These are phyloP conservation scores for Teunomyces kruisii DNA, from an alignment of 805 yeast species.

Conservation along the genomic window DNA sequence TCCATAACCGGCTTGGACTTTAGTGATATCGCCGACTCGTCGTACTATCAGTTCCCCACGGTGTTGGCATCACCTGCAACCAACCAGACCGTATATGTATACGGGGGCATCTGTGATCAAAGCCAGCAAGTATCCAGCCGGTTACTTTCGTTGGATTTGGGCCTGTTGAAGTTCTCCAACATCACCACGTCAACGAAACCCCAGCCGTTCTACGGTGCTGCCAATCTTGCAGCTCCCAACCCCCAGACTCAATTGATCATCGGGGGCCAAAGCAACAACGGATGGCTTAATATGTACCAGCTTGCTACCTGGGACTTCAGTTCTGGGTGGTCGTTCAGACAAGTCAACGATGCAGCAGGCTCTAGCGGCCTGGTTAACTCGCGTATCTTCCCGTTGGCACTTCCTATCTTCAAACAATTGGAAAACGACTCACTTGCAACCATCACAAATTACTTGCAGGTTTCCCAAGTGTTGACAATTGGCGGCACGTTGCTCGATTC, in stretches of 20 bases:
- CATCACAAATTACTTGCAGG: slow-evolving; percentile 31
- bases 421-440: slow-evolving; percentile 22
- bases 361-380: slow-evolving; percentile 42
- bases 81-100: slow-evolving; percentile 46
- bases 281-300: slow-evolving; percentile 75
- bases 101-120: slow-evolving; percentile 47
- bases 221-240: slow-evolving; percentile 42
- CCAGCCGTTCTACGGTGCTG: slow-evolving; percentile 54
- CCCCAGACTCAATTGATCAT: slow-evolving; percentile 52
- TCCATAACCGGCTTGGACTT: slow-evolving; percentile 16
- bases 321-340: slow-evolving; percentile 63
- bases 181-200: slow-evolving; percentile 54
- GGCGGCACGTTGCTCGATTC: slow-evolving; percentile 56
- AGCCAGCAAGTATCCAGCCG: slow-evolving; percentile 36
- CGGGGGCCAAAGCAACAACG: slow-evolving; percentile 63
- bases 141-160: slow-evolving; percentile 45
- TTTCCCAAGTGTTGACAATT: slow-evolving; percentile 48
- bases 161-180: slow-evolving; percentile 29
- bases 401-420: slow-evolving; percentile 50
- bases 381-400: slow-evolving; percentile 49
- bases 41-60: slow-evolving; percentile 36
- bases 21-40: slow-evolving; percentile 24
- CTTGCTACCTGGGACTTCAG: slow-evolving; percentile 70
- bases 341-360: slow-evolving; percentile 20
- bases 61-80: slow-evolving; percentile 41